phyloP scores from a whole-genome alignment of 164 flowering plant genomes.

The Annona squamosa region DNA sequence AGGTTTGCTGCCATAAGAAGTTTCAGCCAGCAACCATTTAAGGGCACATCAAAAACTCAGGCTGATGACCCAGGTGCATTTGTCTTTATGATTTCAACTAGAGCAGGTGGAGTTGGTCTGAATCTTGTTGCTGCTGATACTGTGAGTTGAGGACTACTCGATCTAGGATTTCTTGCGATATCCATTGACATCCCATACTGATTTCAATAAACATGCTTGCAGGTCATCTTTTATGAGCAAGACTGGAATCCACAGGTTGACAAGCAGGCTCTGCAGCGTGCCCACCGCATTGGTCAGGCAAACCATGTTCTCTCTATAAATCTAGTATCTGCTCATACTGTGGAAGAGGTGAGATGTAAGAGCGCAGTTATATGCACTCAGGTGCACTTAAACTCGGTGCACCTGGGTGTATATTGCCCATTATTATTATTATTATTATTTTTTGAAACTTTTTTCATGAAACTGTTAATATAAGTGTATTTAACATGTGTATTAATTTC shows the following conservation, averaged over 20 bases:
- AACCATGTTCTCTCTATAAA: conserved; percentile 77
- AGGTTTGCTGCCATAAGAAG: conserved; percentile 94
- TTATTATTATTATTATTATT: too few relatives aligned
- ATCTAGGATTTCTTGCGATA: not conserved
- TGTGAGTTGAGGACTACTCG: conserved; percentile 34
- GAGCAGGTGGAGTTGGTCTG: conserved; percentile 97
- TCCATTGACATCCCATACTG: not conserved
- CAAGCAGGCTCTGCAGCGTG: conserved; percentile 90
- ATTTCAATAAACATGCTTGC: conserved; percentile 5
- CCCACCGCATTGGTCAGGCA: conserved; percentile 87
- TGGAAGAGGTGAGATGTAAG: conserved; percentile 63
- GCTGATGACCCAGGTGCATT: conserved; percentile 42
- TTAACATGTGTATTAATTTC: too few relatives aligned
- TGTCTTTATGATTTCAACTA: conserved; percentile 86
- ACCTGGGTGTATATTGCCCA: too few relatives aligned
- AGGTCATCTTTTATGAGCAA: conserved; percentile 98
- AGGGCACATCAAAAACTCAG: conserved; percentile 16
- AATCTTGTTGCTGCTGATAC: conserved; percentile 98
- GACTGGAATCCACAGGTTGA: conserved; percentile 99
- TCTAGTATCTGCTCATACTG: conserved; percentile 51
- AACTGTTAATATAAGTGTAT: too few relatives aligned
- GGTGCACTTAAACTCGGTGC: too few relatives aligned
- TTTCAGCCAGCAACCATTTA: conserved; percentile 42
- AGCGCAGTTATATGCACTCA: too few relatives aligned
- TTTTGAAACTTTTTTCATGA: too few relatives aligned